Percentiles rank a stretch among this genome's conserved stretches.
These are phyloP conservation scores for Boletus fagicola DNA, from an alignment of 768 basidiomycete genomes.

Conservation along the genomic window DNA sequence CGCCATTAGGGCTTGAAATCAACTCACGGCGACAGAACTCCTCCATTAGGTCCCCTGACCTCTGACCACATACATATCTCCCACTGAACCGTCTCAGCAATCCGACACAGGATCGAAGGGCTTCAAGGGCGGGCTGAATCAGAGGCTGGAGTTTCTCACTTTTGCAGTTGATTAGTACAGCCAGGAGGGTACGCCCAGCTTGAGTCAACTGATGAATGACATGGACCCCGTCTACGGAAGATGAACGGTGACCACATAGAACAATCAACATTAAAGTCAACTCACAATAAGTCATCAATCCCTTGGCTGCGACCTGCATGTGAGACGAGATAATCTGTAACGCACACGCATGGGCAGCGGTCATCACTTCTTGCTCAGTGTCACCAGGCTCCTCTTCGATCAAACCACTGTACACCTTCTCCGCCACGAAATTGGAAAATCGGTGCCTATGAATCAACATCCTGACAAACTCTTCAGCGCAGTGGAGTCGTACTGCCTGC, in stretches of 20 bases:
- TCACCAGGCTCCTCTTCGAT: constrained; percentile 57
- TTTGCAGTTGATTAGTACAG: constrained; percentile 85
- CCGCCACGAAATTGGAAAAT: constrained; percentile 74
- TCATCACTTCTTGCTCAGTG: constrained; percentile 75
- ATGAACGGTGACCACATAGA: constrained; percentile 12
- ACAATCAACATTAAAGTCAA: constrained; percentile 17
- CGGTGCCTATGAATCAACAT: constrained; percentile 89
- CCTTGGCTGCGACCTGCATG: constrained; percentile 80
- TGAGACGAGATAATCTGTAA: constrained; percentile 80
- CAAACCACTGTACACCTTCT: constrained; percentile 50
- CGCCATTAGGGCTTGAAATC: not conserved
- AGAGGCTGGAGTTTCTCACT: constrained; percentile 71
- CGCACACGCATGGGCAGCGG: constrained; percentile 72
- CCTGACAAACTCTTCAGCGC: constrained; percentile 82
- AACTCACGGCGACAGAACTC: constrained; percentile 84
- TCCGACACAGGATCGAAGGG: constrained; percentile 82
- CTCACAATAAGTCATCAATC: constrained; percentile 94
- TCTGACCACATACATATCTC: constrained; percentile 86
- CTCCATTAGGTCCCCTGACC: constrained; percentile 91
- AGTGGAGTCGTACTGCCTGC: constrained; percentile 83
- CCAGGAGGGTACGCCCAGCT: constrained; percentile 87
- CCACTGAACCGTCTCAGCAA: constrained; percentile 87
- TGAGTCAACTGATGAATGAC: constrained; percentile 95
- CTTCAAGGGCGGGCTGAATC: constrained; percentile 81
- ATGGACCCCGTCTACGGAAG: constrained; percentile 76